phyloP scores from a whole-genome alignment of 441 rosid genomes.

The Erysimum pusillum region DNA sequence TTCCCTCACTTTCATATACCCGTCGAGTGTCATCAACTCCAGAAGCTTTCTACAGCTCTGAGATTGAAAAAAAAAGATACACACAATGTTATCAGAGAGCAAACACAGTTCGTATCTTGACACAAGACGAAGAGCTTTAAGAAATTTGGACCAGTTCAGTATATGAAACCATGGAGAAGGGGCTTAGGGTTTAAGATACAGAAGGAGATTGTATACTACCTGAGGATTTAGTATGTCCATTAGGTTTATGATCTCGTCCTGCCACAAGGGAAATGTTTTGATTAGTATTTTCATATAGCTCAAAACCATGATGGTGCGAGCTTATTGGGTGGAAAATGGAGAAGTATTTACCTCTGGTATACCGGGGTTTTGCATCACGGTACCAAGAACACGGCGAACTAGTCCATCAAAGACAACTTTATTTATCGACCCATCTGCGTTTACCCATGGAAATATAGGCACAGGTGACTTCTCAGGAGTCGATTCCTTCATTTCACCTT shows the following conservation, averaged over 20 bases:
- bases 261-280: slow-evolving; percentile 38
- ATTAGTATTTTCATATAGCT: slow-evolving; percentile 24
- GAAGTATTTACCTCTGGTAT: slow-evolving; percentile 72
- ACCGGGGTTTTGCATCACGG: slow-evolving; percentile 92
- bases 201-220: slow-evolving; percentile 57
- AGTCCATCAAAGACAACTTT: slow-evolving; percentile 75
- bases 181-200: slow-evolving; percentile 3
- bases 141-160: slow-evolving; percentile 20
- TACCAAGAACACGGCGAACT: slow-evolving; percentile 80
- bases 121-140: slow-evolving; percentile 5
- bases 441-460: slow-evolving; percentile 93
- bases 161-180: slow-evolving; percentile 5
- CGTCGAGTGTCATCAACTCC: slow-evolving; percentile 81
- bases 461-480: slow-evolving; percentile 52
- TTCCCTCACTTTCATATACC: slow-evolving; percentile 66
- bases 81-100: slow-evolving; percentile 14
- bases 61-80: background rate
- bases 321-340: slow-evolving; percentile 25
- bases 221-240: slow-evolving; percentile 89
- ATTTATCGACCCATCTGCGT: slow-evolving; percentile 87
- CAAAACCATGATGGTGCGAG: background rate
- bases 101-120: background rate
- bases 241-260: slow-evolving; percentile 71
- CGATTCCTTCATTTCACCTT: slow-evolving; percentile 46
- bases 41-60: slow-evolving; percentile 82